Conservation (phyloP, 2,329 filamentous ascomycete species). For the Blastomyces gilchristii region DNA sequence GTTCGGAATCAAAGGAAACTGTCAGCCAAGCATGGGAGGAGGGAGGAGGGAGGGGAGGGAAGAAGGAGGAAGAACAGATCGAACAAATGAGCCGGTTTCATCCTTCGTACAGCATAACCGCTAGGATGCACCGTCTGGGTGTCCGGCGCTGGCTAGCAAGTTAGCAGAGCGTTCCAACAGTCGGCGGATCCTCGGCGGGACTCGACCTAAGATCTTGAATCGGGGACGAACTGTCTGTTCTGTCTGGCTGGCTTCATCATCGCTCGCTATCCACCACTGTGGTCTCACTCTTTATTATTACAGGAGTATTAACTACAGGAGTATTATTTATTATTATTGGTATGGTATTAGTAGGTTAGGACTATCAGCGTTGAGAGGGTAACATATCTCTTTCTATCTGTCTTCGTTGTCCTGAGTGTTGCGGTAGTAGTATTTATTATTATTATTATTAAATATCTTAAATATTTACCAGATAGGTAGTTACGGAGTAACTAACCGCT, state of each 20-base stretch:
- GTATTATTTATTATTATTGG: not conserved
- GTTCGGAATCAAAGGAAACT: not conserved
- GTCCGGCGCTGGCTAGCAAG: too few species aligned
- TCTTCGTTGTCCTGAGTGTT: not conserved
- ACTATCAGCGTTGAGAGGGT: not conserved
- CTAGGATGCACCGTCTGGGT: too few species aligned
- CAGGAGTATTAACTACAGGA: too few species aligned
- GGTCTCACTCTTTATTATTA: too few species aligned
- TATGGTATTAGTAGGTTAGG: not conserved
- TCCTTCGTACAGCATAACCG: too few species aligned
- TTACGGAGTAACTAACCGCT: too few species aligned
- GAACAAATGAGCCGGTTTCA: not conserved
- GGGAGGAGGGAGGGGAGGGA: too few species aligned
- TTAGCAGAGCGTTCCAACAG: not conserved
- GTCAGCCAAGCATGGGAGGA: not conserved
- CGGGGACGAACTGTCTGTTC: not conserved
- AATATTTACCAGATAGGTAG: too few species aligned
- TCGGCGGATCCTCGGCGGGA: conserved; percentile 2
- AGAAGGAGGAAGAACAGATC: not conserved
- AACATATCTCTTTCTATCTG: not conserved
- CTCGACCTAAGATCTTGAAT: not conserved
- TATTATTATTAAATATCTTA: too few species aligned
- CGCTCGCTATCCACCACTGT: not conserved
- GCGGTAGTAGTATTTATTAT: too few species aligned
- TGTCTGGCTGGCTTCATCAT: not conserved